phyloP scores from a whole-genome alignment of 148 eudicot species.

The Nepenthes mirabilis region DNA sequence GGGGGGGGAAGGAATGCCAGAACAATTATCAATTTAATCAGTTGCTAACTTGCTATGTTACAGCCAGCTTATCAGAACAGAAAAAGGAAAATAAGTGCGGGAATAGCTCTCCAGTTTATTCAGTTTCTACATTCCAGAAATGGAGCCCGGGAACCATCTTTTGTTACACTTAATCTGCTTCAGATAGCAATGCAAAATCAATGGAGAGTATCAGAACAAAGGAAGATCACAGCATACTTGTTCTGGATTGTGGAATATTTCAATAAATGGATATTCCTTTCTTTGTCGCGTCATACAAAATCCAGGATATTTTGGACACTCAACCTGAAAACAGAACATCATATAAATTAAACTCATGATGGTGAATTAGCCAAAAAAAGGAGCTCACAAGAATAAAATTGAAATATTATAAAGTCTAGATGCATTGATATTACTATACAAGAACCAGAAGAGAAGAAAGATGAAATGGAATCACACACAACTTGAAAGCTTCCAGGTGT shows the following conservation, averaged over 20 bases:
- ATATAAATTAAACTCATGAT: background rate
- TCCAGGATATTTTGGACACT: slow-evolving; percentile 97
- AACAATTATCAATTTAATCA: too few species aligned
- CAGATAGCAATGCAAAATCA: background rate
- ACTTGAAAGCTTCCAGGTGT: too few species aligned
- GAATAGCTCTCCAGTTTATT: too few species aligned
- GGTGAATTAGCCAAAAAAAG: too few species aligned
- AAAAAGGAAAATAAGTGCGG: too few species aligned
- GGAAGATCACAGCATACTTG: slow-evolving; percentile 37
- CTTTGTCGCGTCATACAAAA: slow-evolving; percentile 82
- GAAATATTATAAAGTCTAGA: background rate
- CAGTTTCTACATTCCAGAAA: too few species aligned
- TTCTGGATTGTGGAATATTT: slow-evolving; percentile 84
- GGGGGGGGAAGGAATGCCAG: too few species aligned
- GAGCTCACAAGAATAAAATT: background rate
- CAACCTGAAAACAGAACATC: slow-evolving; percentile 51
- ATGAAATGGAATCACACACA: background rate
- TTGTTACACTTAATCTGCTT: too few species aligned
- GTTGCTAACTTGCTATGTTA: too few species aligned
- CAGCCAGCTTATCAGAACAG: too few species aligned
- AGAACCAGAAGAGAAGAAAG: background rate
- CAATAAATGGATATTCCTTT: slow-evolving; percentile 90
- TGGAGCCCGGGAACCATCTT: too few species aligned
- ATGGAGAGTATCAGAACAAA: background rate
- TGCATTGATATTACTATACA: background rate